Percentiles rank a stretch among this genome's conserved stretches.
phyloP scores from a whole-genome alignment of 768 basidiomycete genomes.

The Tulasnella sp. region DNA sequence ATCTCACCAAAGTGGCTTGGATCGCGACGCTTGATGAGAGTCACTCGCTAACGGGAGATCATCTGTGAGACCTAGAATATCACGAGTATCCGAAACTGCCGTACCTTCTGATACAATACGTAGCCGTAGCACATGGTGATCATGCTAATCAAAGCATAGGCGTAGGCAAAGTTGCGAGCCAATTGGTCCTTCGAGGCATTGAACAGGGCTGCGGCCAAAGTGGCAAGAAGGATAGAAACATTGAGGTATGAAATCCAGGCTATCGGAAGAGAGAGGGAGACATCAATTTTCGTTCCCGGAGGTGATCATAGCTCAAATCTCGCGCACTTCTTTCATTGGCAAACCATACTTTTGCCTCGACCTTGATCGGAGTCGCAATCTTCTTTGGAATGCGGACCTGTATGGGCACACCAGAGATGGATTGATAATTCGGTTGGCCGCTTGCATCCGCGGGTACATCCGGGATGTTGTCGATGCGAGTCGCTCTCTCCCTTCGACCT shows the following conservation, averaged over 20 bases:
- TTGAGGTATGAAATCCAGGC: constrained; percentile 95
- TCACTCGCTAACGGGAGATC: constrained; percentile 59
- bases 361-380: constrained; percentile 76
- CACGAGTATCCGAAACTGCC: not conserved
- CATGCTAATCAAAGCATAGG: constrained; percentile 79
- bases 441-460: constrained; percentile 58
- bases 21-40: constrained; percentile 87
- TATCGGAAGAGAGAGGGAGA: constrained; percentile 41
- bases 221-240: constrained; percentile 78
- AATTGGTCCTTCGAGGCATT: constrained; percentile 77
- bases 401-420: constrained; percentile 66
- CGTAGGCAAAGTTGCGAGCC: constrained; percentile 75
- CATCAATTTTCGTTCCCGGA: not conserved
- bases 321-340: constrained; percentile 87
- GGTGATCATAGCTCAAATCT: not conserved
- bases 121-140: constrained; percentile 84
- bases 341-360: constrained; percentile 97
- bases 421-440: constrained; percentile 63
- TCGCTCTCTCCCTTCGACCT: constrained; percentile 53
- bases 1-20: constrained; percentile 82
- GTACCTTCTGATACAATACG: constrained; percentile 67
- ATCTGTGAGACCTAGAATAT: not conserved
- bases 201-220: constrained; percentile 84
- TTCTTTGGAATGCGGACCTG: constrained; percentile 80
- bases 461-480: constrained; percentile 74